These are phyloP conservation scores for Jasminum sambac DNA, from an alignment of 257 asterid species.

Conservation along the genomic window DNA sequence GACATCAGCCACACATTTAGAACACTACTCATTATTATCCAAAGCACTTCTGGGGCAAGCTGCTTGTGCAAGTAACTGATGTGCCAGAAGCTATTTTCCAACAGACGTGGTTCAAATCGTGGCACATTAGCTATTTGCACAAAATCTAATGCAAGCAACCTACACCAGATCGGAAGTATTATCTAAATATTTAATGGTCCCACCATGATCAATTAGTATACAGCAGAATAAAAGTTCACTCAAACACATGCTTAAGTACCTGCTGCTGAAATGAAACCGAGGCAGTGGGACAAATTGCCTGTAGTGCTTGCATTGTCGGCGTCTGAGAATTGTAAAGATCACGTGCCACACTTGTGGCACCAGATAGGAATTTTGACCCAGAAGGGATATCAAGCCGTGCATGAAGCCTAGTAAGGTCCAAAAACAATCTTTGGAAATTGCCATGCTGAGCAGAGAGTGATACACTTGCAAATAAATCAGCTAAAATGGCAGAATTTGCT, in stretches of 20 bases:
- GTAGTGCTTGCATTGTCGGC: constrained; percentile 51
- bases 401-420: constrained; percentile 64
- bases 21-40: no score
- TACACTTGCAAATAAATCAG: constrained; percentile 62
- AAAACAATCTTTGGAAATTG: constrained; percentile 60
- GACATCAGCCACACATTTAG: no score
- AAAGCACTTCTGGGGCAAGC: no score
- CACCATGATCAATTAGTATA: no score
- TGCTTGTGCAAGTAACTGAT: no score
- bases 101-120: no score
- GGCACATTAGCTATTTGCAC: no score
- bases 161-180: no score
- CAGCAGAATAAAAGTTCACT: no score
- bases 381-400: constrained; percentile 65
- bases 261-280: constrained; percentile 81
- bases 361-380: constrained; percentile 53
- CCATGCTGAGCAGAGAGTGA: constrained; percentile 71
- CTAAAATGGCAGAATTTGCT: constrained; percentile 47
- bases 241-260: constrained; percentile 35
- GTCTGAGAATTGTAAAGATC: constrained; percentile 54
- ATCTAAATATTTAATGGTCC: no score
- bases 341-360: constrained; percentile 50
- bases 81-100: no score
- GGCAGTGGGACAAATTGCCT: constrained; percentile 58
- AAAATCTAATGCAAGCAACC: no score